phyloP scores from a whole-genome alignment of 225 moss, liverwort and hornwort genomes.

The Anthoceros angustus region DNA sequence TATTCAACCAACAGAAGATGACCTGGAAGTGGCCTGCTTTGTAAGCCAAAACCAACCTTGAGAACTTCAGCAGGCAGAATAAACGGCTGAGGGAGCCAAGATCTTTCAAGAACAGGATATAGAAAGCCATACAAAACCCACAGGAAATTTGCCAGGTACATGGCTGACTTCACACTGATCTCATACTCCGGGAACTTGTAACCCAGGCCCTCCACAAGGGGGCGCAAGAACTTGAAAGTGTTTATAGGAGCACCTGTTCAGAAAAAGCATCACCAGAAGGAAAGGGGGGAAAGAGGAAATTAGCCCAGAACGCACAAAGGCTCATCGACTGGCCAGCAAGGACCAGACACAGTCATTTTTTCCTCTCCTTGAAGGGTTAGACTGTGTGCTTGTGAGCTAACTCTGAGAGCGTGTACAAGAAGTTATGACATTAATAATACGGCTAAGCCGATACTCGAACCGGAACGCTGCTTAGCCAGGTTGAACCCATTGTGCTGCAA shows the following conservation, averaged over 20 bases:
- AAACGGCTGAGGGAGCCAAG: slow-evolving; percentile 62
- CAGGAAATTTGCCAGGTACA: slow-evolving; percentile 14
- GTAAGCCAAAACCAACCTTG: slow-evolving; percentile 24
- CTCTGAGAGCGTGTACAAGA: too few species aligned
- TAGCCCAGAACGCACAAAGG: too few species aligned
- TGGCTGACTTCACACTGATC: slow-evolving; percentile 15
- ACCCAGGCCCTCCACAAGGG: slow-evolving; percentile 55
- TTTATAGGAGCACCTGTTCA: slow-evolving; percentile 61
- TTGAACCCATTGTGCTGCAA: too few species aligned
- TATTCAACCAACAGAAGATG: background rate
- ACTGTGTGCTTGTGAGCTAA: too few species aligned
- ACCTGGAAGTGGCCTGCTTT: background rate
- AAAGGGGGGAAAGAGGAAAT: too few species aligned
- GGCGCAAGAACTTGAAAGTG: slow-evolving; percentile 44
- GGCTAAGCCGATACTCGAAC: too few species aligned
- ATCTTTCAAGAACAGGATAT: slow-evolving; percentile 40
- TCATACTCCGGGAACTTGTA: slow-evolving; percentile 23
- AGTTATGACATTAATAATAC: too few species aligned
- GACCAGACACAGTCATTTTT: too few species aligned
- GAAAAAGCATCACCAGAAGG: background rate
- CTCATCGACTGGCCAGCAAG: too few species aligned
- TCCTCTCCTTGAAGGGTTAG: too few species aligned
- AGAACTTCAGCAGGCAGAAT: slow-evolving; percentile 72
- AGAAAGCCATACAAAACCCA: slow-evolving; percentile 42
- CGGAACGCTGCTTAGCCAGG: too few species aligned